Evolutionary conservation across 192 early-diverging fungal species (phyloP).

Genomic region (Spizellomyces punctatus): DNA sequence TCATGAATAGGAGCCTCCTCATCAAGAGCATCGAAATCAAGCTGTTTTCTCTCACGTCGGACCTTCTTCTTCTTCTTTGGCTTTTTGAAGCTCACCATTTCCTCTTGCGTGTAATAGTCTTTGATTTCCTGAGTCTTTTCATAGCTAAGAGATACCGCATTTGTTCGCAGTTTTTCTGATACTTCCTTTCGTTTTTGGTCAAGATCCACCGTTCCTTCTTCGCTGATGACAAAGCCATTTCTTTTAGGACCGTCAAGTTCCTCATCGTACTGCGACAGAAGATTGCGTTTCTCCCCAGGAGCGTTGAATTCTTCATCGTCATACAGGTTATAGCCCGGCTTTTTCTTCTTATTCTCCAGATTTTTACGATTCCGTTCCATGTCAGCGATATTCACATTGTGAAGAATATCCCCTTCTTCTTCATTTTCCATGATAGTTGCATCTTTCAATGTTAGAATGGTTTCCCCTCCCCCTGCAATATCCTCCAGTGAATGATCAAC

Average conservation of each 20-base stretch:
- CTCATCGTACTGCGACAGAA: conserved; percentile 83
- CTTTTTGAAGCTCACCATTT: conserved; percentile 80
- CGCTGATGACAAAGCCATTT: conserved; percentile 58
- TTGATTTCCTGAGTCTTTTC: conserved; percentile 62
- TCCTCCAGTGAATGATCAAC: conserved; percentile 75
- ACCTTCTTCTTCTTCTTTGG: conserved; percentile 67
- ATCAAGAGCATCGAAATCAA: neutral
- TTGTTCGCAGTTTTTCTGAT: conserved; percentile 48
- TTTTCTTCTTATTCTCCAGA: conserved; percentile 70
- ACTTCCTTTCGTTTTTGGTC: conserved; percentile 35
- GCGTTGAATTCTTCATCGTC: conserved; percentile 67
- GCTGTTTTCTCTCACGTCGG: conserved; percentile 20
- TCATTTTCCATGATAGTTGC: conserved; percentile 65
- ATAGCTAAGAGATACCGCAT: conserved; percentile 53
- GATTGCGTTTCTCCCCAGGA: conserved; percentile 50
- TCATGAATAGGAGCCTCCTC: neutral
- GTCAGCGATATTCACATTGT: conserved; percentile 71
- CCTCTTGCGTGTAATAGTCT: conserved; percentile 91
- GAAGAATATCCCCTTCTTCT: conserved; percentile 75
- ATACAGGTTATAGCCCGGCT: conserved; percentile 67
- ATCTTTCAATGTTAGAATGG: conserved; percentile 88
- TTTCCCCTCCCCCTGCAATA: conserved; percentile 69
- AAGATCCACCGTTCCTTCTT: conserved; percentile 48
- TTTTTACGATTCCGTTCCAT: conserved; percentile 69
- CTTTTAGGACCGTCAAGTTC: conserved; percentile 51